Conservation (phyloP, 495 filamentous ascomycete genomes). For the Lasiosphaeria hispida region DNA sequence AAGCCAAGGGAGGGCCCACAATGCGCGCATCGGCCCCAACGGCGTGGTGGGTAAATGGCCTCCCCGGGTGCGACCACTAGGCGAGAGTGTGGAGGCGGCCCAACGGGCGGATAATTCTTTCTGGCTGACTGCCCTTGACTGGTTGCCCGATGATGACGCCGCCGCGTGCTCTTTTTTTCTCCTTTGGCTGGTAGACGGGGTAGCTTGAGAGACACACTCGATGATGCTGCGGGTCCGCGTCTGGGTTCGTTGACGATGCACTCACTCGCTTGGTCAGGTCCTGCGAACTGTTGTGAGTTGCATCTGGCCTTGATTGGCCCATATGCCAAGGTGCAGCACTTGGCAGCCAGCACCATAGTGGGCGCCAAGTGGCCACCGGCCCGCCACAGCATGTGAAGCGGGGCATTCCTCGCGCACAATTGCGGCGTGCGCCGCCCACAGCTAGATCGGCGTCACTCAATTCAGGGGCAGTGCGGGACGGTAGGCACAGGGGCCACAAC, state of each 20-base stretch:
- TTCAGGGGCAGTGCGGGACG: conserved; percentile 1
- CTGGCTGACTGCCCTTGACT: neutral
- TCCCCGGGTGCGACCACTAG: conserved; percentile 17
- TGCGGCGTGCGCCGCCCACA: conserved; percentile 2
- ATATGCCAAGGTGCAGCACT: neutral
- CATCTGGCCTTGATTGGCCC: conserved; percentile 10
- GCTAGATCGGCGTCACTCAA: neutral
- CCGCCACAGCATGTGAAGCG: conserved; percentile 24
- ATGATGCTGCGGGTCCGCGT: too few relatives aligned
- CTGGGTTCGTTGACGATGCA: neutral
- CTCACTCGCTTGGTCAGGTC: too few relatives aligned
- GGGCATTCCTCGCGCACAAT: conserved; percentile 5
- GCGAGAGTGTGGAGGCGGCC: conserved; percentile 24
- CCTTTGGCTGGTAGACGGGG: conserved; percentile 2
- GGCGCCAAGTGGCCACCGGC: conserved; percentile 16
- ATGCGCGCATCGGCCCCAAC: conserved; percentile 14
- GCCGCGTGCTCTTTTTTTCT: conserved; percentile 1
- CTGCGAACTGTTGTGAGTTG: conserved; percentile 17
- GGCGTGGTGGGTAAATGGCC: conserved; percentile 29
- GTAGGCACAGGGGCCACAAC: neutral
- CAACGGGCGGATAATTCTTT: conserved; percentile 27
- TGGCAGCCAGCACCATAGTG: neutral
- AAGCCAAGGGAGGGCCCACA: conserved; percentile 6
- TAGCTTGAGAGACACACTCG: neutral
- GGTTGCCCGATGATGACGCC: neutral